phyloP scores from a whole-genome alignment of 2,329 filamentous ascomycete genomes.

The Fusarium nurragi region DNA sequence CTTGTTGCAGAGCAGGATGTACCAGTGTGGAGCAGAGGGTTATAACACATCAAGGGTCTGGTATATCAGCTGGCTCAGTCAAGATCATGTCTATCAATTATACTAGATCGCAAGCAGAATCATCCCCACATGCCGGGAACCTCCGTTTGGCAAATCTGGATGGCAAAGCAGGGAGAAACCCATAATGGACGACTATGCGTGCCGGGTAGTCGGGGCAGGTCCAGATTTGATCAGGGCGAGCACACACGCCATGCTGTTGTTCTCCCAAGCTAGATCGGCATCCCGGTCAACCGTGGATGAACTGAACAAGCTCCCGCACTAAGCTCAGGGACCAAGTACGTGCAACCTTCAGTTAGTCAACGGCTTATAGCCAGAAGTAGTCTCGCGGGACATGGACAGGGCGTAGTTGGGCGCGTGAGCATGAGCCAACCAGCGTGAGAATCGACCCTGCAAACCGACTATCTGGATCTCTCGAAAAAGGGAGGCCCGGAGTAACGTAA shows the following conservation, averaged over 20 bases:
- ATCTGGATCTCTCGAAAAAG: conserved; percentile 39
- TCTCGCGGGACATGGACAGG: conserved; percentile 30
- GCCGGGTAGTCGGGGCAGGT: conserved; percentile 35
- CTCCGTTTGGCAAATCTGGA: conserved; percentile 40
- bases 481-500: conserved; percentile 30
- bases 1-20: conserved; percentile 38
- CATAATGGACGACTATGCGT: conserved; percentile 29
- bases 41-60: conserved; percentile 46
- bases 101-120: conserved; percentile 42
- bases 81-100: conserved; percentile 38
- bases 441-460: conserved; percentile 37
- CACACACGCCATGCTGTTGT: conserved; percentile 40
- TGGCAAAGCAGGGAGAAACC: conserved; percentile 38
- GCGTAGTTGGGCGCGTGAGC: conserved; percentile 26
- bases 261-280: conserved; percentile 35
- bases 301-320: conserved; percentile 33
- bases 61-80: conserved; percentile 45
- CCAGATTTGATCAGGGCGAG: conserved; percentile 40
- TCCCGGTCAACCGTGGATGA: conserved; percentile 40
- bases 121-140: conserved; percentile 41
- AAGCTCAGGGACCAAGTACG: conserved; percentile 16
- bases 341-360: conserved; percentile 22
- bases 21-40: conserved; percentile 40
- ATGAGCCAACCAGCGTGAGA: conserved; percentile 32
- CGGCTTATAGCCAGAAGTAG: conserved; percentile 17